phyloP scores from a whole-genome alignment of 2,329 filamentous ascomycete species.

The Claviceps maximensis region DNA sequence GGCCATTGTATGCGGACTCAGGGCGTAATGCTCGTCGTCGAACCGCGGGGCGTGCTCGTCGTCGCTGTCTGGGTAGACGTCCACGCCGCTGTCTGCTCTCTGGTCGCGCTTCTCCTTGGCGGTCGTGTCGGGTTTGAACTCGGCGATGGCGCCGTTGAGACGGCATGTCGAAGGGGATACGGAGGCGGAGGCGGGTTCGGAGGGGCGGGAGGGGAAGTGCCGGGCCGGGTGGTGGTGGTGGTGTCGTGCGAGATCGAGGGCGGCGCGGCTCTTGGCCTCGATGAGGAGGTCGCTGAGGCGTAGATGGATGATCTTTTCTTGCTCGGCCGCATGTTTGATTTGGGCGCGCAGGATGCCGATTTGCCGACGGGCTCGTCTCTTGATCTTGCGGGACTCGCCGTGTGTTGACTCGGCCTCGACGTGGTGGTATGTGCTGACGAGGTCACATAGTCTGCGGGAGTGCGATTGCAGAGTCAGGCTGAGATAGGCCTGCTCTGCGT shows the following conservation, averaged over 20 bases:
- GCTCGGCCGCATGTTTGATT: constrained; percentile 30
- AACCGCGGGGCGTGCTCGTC: not conserved
- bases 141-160: constrained; percentile 16
- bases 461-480: constrained; percentile 26
- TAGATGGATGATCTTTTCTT: constrained; percentile 31
- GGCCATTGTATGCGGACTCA: not conserved
- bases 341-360: constrained; percentile 27
- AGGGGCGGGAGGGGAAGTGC: not conserved
- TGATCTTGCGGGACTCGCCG: constrained; percentile 12
- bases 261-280: constrained; percentile 33
- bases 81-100: not conserved
- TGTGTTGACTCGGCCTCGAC: constrained; percentile 21
- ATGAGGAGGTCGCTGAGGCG: constrained; percentile 36
- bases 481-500: constrained; percentile 35
- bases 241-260: constrained; percentile 20
- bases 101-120: not conserved
- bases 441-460: constrained; percentile 20
- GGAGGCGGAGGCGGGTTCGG: too few species aligned
- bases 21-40: not conserved
- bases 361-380: constrained; percentile 26
- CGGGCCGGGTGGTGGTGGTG: not conserved
- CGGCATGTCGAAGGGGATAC: constrained; percentile 6
- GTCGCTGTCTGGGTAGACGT: not conserved
- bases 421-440: constrained; percentile 25
- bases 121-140: constrained; percentile 18